phyloP scores from a whole-genome alignment of 2,329 filamentous ascomycete species.

The Lasiodiplodia gonubiensis region DNA sequence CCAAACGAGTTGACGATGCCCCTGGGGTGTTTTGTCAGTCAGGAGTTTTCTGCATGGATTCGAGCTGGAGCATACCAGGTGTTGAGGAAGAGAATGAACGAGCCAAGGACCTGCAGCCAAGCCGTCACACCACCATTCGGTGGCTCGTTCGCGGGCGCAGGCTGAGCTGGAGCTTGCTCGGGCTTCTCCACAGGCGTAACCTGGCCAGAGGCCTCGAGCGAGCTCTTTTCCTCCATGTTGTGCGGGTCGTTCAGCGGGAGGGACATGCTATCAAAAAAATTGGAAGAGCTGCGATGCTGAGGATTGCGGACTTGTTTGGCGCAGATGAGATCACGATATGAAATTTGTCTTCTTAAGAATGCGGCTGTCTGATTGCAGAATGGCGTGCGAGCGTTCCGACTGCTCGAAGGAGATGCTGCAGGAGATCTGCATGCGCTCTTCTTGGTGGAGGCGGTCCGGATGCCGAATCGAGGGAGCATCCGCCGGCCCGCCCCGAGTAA shows the following conservation, averaged over 20 bases:
- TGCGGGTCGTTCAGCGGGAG: neutral
- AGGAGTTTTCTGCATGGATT: neutral
- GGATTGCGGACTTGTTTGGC: neutral
- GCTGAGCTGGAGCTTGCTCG: neutral
- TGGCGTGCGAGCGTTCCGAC: neutral
- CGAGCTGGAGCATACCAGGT: slow-evolving; percentile 45
- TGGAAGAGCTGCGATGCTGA: neutral
- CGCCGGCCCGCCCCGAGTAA: too few relatives aligned
- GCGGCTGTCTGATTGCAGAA: neutral
- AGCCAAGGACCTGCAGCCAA: slow-evolving; percentile 55
- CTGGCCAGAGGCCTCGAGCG: neutral
- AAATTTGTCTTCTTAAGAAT: neutral
- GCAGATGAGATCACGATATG: neutral
- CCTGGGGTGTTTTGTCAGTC: slow-evolving; percentile 32
- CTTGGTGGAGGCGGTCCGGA: neutral
- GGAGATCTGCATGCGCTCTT: too few relatives aligned
- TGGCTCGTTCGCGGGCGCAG: slow-evolving; percentile 15
- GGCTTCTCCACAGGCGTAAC: neutral
- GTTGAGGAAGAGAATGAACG: slow-evolving; percentile 57
- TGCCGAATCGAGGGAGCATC: neutral
- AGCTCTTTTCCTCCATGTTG: neutral
- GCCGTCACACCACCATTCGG: slow-evolving; percentile 54
- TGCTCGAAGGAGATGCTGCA: neutral
- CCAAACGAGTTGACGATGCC: slow-evolving; percentile 56
- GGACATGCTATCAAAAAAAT: neutral